phyloP scores from a whole-genome alignment of 2,329 filamentous ascomycete genomes.

The Shiraia bambusicola region DNA sequence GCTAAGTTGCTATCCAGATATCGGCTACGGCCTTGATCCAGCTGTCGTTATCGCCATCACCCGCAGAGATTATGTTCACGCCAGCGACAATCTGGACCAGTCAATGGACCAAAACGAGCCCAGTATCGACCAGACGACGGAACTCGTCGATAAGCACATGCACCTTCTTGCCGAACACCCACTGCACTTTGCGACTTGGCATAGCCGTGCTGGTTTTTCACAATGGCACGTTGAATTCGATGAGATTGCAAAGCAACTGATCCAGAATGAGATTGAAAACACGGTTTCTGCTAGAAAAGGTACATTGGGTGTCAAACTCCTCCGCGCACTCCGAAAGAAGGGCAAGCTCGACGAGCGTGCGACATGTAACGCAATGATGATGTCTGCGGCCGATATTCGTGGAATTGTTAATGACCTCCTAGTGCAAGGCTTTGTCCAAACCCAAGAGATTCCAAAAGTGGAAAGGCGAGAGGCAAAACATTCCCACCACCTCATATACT shows the following conservation, averaged over 20 bases:
- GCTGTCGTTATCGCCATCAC: conserved; percentile 28
- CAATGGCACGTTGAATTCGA: conserved; percentile 85
- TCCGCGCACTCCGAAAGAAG: conserved; percentile 79
- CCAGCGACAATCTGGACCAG: conserved; percentile 22
- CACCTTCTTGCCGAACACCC: conserved; percentile 69
- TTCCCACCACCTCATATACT: conserved; percentile 90
- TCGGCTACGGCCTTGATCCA: conserved; percentile 41
- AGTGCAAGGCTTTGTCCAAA: conserved; percentile 80
- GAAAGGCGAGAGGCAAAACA: conserved; percentile 76
- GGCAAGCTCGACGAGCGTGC: conserved; percentile 96
- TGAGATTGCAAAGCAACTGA: conserved; percentile 68
- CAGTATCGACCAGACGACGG: conserved; percentile 24
- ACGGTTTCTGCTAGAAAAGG: conserved; percentile 79
- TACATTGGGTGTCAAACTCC: conserved; percentile 74
- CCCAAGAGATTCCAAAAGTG: conserved; percentile 92
- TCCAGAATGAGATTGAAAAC: conserved; percentile 77
- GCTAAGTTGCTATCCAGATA: conserved; percentile 45
- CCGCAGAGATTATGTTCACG: conserved; percentile 23
- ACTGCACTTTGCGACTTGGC: conserved; percentile 65
- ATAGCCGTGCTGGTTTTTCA: conserved; percentile 62
- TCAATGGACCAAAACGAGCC: conserved; percentile 30
- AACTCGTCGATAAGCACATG: conserved; percentile 68
- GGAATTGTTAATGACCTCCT: conserved; percentile 84
- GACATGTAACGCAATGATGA: conserved; percentile 75
- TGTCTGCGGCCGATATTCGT: conserved; percentile 83